These are phyloP conservation scores for Dryadomyces quercivorus DNA, from an alignment of 2,329 filamentous ascomycete species.

Conservation along the genomic window DNA sequence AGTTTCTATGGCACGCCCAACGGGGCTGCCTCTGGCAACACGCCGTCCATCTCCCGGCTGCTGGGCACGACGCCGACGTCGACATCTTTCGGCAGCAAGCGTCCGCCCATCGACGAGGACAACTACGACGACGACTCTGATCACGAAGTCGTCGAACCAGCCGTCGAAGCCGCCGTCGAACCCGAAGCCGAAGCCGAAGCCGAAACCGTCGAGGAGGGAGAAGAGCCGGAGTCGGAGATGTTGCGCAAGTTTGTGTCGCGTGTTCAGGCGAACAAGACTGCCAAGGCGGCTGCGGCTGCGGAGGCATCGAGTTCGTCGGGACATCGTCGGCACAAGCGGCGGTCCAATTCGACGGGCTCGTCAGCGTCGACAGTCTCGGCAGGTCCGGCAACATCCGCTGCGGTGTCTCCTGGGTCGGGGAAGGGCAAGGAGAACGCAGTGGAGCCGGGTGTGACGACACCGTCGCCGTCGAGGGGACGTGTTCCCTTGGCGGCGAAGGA, in stretches of 20 bases:
- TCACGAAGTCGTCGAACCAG: too few species aligned
- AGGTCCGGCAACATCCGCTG: too few species aligned
- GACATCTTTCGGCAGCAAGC: neutral
- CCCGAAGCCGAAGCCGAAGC: neutral
- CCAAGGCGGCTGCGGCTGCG: slow-evolving; percentile 18
- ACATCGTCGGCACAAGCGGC: slow-evolving; percentile 13
- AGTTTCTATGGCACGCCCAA: too few species aligned
- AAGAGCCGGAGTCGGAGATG: slow-evolving; percentile 23
- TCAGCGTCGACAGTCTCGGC: slow-evolving; percentile 17
- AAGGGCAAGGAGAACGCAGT: slow-evolving; percentile 3
- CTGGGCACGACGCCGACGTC: neutral
- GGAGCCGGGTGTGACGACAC: neutral
- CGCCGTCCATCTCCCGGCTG: too few species aligned
- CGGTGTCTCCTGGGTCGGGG: slow-evolving; percentile 18
- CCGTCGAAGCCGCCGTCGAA: too few species aligned
- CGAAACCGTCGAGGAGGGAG: too few species aligned
- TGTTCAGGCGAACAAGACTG: slow-evolving; percentile 20
- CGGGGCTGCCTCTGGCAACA: too few species aligned
- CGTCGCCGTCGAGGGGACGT: slow-evolving; percentile 9
- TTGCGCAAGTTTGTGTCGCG: slow-evolving; percentile 23
- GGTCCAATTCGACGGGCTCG: slow-evolving; percentile 16
- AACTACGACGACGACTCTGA: neutral
- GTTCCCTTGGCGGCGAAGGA: slow-evolving; percentile 23
- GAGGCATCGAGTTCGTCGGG: slow-evolving; percentile 2
- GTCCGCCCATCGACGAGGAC: neutral